Evolutionary conservation across 345 rosid genomes (phyloP).

Genomic region (Chamaenerion angustifolium): DNA sequence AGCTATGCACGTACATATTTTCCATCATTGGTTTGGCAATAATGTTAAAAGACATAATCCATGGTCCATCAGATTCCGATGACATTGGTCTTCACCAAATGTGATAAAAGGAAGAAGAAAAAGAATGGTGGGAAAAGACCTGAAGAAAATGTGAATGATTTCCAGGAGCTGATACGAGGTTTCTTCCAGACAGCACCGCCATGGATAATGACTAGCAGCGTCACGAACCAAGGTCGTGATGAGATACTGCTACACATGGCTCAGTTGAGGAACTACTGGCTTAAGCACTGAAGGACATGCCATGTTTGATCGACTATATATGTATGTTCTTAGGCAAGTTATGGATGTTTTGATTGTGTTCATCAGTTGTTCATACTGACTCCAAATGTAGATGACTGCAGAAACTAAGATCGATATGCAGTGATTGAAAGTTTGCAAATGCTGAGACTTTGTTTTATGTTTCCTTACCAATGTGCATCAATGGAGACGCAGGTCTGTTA

Average conservation of each 20-base stretch:
- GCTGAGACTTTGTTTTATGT: no score
- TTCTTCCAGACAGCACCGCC: constrained; percentile 81
- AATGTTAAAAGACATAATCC: not conserved
- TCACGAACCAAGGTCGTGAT: constrained; percentile 91
- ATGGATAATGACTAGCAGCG: constrained; percentile 98
- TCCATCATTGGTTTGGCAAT: no score
- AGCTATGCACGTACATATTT: no score
- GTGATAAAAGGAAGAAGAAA: constrained; percentile 91
- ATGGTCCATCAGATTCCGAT: constrained; percentile 53
- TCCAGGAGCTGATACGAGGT: constrained; percentile 64
- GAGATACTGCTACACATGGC: constrained; percentile 94
- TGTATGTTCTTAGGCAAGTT: no score
- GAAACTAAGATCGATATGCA: no score
- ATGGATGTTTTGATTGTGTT: no score
- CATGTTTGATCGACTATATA: no score
- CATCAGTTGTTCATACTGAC: no score
- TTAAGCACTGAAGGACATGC: constrained; percentile 31
- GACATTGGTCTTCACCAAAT: constrained; percentile 89
- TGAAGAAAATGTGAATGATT: constrained; percentile 60
- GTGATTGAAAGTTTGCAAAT: no score
- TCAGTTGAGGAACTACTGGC: constrained; percentile 91
- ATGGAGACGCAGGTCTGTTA: no score
- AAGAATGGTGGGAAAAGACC: constrained; percentile 87
- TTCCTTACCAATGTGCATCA: no score
- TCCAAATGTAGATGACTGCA: no score